Base-by-base conservation (phyloP, 2,329 filamentous ascomycete genomes). In the Cladosporium sp. region DNA sequence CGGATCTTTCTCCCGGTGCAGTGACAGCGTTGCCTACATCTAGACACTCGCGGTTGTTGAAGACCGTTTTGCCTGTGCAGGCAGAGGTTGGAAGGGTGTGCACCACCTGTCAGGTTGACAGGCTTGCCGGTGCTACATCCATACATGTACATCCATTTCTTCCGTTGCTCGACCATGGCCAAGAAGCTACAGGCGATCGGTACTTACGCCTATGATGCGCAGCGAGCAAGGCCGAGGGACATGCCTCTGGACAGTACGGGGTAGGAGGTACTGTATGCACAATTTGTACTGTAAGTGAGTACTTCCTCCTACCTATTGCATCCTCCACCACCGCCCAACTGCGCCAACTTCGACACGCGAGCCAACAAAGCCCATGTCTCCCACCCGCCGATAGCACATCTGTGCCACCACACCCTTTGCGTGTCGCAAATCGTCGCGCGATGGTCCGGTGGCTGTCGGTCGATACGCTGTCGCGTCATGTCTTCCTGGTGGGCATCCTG, bases 121-220 rank as follows among this genome's bases (percentile, higher is more conserved):
- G 22, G 22, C n/a, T n/a, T n/a, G n/a, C n/a, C n/a, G n/a, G n/a
- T n/a, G n/a, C n/a, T n/a, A n/a, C n/a, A n/a, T n/a, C n/a, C n/a
- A n/a, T n/a, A n/a, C n/a, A n/a, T n/a, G n/a, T n/a, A n/a, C n/a
- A n/a, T n/a, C n/a, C n/a, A 27, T 9, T 27, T 27, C 22, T 27
- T 27, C 22, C 22, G 22, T 27, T 27, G 22, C 22, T 27, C 22
- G 22, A 27, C 22, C 9, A 27, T n/a, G 22, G 22, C 22, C 22
- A 38, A 46, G 43, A 13, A 19, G 18, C 32, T 46, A 46, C 43
- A 38, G 43, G 29, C 43, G 43, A 46, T 46, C 43, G 43, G 43
- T 46, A 46, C 43, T n/a, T 22, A 32, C 22, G 25, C 20, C 27
- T 16, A 15, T 46, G 43, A 46, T 38, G 32, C 33, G 43, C 43